phyloP scores from a whole-genome alignment of 768 basidiomycete genomes.

The Kwoniella bestiolae region DNA sequence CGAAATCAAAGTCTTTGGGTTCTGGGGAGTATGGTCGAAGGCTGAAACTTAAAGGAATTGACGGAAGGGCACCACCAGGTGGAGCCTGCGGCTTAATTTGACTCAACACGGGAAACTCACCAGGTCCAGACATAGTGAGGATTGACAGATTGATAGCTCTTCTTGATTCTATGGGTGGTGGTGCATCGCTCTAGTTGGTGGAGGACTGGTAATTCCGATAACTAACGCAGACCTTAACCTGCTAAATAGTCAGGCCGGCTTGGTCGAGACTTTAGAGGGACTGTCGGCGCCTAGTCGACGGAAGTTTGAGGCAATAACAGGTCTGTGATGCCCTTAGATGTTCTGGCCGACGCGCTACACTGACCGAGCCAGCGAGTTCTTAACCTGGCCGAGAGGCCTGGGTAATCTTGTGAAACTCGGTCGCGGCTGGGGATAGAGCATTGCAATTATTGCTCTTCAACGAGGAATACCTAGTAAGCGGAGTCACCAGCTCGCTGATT shows the following conservation, averaged over 20 bases:
- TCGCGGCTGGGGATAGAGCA: slow-evolving; percentile 85
- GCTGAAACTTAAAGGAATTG: slow-evolving; percentile 83
- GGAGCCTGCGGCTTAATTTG: slow-evolving; percentile 84
- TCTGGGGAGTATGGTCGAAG: slow-evolving; percentile 74
- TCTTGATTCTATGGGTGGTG: slow-evolving; percentile 83
- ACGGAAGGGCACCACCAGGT: slow-evolving; percentile 80
- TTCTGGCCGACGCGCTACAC: slow-evolving; percentile 86
- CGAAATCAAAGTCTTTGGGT: slow-evolving; percentile 88
- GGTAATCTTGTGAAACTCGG: slow-evolving; percentile 79
- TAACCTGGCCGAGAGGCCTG: slow-evolving; percentile 75
- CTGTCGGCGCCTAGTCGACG: slow-evolving; percentile 77
- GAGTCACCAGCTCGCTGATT: slow-evolving; percentile 88
- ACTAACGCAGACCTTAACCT: slow-evolving; percentile 92
- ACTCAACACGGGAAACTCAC: slow-evolving; percentile 73
- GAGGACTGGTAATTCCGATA: slow-evolving; percentile 97
- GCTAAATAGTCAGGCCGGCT: slow-evolving; percentile 84
- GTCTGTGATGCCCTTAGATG: slow-evolving; percentile 90
- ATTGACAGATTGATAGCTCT: slow-evolving; percentile 82
- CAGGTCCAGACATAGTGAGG: slow-evolving; percentile 77
- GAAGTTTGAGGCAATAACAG: slow-evolving; percentile 91
- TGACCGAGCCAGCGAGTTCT: slow-evolving; percentile 84
- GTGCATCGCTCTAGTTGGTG: slow-evolving; percentile 85
- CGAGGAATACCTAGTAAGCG: slow-evolving; percentile 85
- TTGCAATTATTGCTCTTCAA: slow-evolving; percentile 91
- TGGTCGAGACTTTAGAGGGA: slow-evolving; percentile 82